Base-by-base conservation (phyloP, 2,329 filamentous ascomycete genomes). In the Stagonosporopsis vannaccii region DNA sequence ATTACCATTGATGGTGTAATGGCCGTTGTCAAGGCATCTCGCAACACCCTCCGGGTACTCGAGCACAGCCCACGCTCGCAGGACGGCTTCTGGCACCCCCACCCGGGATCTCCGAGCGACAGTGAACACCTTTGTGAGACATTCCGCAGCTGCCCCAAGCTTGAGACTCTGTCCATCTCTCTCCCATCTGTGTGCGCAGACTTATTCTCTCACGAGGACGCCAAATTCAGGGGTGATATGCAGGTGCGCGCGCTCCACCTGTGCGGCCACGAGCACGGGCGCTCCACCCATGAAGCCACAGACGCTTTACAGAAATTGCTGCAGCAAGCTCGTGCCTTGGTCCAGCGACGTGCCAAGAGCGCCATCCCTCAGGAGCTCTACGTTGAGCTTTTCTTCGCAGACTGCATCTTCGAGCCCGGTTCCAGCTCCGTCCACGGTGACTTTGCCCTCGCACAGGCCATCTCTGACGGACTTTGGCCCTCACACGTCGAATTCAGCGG, bases 11-110 rank as follows among this genome's bases (percentile, higher is more conserved):
- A 82, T 33, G 79, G 81, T 42, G 78, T 85, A 58, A 80, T 84
- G 66, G 79, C 81, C 20, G 75, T 85, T 22, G 79, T 84, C 48
- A 79, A 80, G 64, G 77, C 81, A 22, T 82, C 81, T 2, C 74
- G 74, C 56, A 65, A 72, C 43, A 82, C 81, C 7, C 72, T 84
- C 15, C 77, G 79, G 45, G 79, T 83, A 40, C 75, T 84, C 22
- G 81, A 84, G 69, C 80, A 84, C 69, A 82, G 81, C 40, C 81
- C 81, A n/a, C 78, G 81, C 36, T 81, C 80, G 13, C 75, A 79
- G 61, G 80, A 82, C 65, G 81, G 80, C 65, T 82, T 82, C 74
- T 80, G 76, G 69, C 80, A 82, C 66, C 80, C 80, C 44, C 77
- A 81, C 61, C 79, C 79, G 2, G 80, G 81, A 61, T 73, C 76